These are phyloP conservation scores for Serendipita sp. DNA, from an alignment of 768 basidiomycete genomes.

Conservation along the genomic window DNA sequence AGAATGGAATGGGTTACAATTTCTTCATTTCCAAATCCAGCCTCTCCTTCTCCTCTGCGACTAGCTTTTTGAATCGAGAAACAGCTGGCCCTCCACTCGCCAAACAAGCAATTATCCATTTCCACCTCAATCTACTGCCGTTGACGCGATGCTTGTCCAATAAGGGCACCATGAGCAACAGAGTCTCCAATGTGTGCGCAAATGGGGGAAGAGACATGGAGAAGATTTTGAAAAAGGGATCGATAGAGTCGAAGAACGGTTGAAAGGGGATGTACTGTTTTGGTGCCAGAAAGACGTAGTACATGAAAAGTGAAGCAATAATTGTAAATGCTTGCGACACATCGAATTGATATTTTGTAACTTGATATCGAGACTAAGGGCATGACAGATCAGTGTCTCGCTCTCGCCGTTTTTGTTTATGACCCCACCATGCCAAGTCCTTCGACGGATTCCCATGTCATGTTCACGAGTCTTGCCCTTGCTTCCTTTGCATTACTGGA, in stretches of 20 bases:
- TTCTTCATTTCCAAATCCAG: background rate
- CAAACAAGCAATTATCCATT: conserved; percentile 1
- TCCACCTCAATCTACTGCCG: background rate
- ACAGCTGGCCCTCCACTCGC: background rate
- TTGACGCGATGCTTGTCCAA: background rate
- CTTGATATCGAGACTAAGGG: conserved; percentile 1
- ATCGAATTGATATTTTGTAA: background rate
- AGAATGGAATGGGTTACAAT: background rate
- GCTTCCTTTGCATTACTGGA: background rate
- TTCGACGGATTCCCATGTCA: conserved; percentile 1
- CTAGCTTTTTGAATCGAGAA: background rate
- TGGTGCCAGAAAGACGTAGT: conserved; percentile 1
- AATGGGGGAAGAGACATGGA: background rate
- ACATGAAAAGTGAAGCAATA: background rate
- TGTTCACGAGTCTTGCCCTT: background rate
- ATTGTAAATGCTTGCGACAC: background rate
- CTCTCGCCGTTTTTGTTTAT: no score
- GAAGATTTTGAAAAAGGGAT: background rate
- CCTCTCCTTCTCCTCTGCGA: background rate
- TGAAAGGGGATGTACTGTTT: background rate
- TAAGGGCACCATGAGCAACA: background rate
- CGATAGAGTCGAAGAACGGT: background rate
- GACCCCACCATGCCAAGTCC: background rate
- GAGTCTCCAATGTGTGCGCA: background rate
- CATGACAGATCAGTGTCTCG: background rate